phyloP scores from a whole-genome alignment of 139 green algal genomes.

The Gonium pectorale region DNA sequence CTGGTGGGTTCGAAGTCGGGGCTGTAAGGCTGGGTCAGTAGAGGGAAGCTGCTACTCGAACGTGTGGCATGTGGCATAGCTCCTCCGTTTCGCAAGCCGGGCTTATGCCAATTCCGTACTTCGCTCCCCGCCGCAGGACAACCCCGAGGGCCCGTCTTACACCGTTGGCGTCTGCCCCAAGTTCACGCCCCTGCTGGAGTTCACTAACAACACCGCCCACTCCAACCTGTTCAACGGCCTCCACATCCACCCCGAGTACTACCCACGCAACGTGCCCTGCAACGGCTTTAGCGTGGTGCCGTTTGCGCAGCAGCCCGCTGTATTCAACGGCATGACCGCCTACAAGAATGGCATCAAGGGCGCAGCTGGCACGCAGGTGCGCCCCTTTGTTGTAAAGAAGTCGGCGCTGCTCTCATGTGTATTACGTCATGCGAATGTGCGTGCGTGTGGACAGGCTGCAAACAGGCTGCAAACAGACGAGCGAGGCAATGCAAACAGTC shows the following conservation, averaged over 20 bases:
- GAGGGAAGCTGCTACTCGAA: too few relatives aligned
- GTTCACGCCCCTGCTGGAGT: slow-evolving; percentile 61
- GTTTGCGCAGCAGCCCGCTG: slow-evolving; percentile 41
- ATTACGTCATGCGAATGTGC: too few relatives aligned
- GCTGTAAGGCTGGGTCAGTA: too few relatives aligned
- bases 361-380: slow-evolving; percentile 58
- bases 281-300: slow-evolving; percentile 1
- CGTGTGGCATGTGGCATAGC: too few relatives aligned
- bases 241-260: slow-evolving; percentile 63
- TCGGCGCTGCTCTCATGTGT: too few relatives aligned
- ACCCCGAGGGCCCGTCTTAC: slow-evolving; percentile 55
- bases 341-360: slow-evolving; percentile 82
- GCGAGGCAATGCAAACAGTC: too few relatives aligned
- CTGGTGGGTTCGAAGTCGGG: too few relatives aligned
- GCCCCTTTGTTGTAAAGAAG: too few relatives aligned
- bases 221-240: slow-evolving; percentile 77
- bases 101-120: too few relatives aligned
- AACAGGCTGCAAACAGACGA: too few relatives aligned
- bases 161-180: slow-evolving; percentile 66
- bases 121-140: slow-evolving; percentile 27
- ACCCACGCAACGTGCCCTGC: slow-evolving; percentile 50
- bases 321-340: slow-evolving; percentile 54
- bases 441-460: too few relatives aligned
- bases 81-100: too few relatives aligned
- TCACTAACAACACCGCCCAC: slow-evolving; percentile 71